Base-by-base conservation (phyloP, 345 rosid genomes). In the Lagerstroemia speciosa region DNA sequence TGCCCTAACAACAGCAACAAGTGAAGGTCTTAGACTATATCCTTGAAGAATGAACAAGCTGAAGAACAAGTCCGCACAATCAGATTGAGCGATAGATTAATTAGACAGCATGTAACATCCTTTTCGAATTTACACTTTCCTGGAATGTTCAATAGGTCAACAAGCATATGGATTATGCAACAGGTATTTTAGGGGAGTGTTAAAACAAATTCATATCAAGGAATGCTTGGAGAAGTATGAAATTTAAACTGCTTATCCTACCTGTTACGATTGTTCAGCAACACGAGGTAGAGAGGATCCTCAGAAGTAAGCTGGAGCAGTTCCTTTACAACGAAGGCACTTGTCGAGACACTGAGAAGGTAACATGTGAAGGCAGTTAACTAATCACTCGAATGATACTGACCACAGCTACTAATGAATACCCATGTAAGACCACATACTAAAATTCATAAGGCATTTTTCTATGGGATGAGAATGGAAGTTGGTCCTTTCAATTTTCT, bases 251-350 rank as follows among this genome's bases (percentile, higher is more conserved):
- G 29, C 37, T 27, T 15, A 30, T 64, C 80, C 76, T 85, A 82
- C 97, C 93, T 79, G 83, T 76, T 73, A 38, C 67, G 70, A 58
- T 32, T 72, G 24, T 69, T 84, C 77, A 90, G 70, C 50, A 93
- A 70, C 68, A 90, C 76, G 15, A 90, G 83, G 80, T 85, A 88
- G 52, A 87, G 81, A 3, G 95, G 93, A 72, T 93, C 97, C 31
- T 78, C 80, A 34, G 85, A 74, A 71, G 87, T 67, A 20, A 93
- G 90, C 64, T 75, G 81, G 57, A 73, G 75, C 36, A 93, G 84
- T 73, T 90, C 87, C 73, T 67, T 75, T 31, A 85, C 85, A 27
- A 90, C 79, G 81, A 73, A 88, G 45, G 72, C 84, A 63, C 93
- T 79, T n/a, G 97, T 90, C 24, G 77, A 75, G 22, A 86, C 43